Evolutionary conservation across 1,284 basidiomycete genomes (phyloP).

Genomic region (Marasmius fiardii): DNA sequence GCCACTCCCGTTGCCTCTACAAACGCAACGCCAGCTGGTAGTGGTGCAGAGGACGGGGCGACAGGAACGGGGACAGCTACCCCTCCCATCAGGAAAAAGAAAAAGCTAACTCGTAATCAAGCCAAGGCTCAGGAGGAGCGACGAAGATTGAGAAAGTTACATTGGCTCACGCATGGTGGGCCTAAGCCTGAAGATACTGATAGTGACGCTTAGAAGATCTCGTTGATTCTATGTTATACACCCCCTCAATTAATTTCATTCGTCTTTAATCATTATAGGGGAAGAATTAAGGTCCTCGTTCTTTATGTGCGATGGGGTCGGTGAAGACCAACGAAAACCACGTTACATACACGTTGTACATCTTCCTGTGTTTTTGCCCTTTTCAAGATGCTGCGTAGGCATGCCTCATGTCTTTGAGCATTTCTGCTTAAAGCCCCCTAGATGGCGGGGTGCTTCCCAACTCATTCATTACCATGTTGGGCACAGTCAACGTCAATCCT

Average conservation of each 20-base stretch:
- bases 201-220: slow-evolving; percentile 39
- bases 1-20: slow-evolving; percentile 64
- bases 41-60: slow-evolving; percentile 61
- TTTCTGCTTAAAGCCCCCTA: background rate
- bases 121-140: slow-evolving; percentile 86
- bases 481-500: background rate
- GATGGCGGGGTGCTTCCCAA: background rate
- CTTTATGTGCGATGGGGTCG: background rate
- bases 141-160: slow-evolving; percentile 72
- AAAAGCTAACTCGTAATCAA: slow-evolving; percentile 90
- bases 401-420: background rate
- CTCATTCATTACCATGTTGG: background rate
- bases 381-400: background rate
- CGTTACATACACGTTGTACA: background rate
- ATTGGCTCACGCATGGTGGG: slow-evolving; percentile 83
- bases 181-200: slow-evolving; percentile 80
- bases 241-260: background rate
- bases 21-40: slow-evolving; percentile 66
- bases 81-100: slow-evolving; percentile 71
- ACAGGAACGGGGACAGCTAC: slow-evolving; percentile 29
- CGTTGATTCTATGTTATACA: background rate
- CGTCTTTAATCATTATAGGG: background rate
- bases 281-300: background rate
- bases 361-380: background rate
- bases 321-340: background rate